phyloP scores from a whole-genome alignment of 306 rosid genomes.

The Neltuma alba region DNA sequence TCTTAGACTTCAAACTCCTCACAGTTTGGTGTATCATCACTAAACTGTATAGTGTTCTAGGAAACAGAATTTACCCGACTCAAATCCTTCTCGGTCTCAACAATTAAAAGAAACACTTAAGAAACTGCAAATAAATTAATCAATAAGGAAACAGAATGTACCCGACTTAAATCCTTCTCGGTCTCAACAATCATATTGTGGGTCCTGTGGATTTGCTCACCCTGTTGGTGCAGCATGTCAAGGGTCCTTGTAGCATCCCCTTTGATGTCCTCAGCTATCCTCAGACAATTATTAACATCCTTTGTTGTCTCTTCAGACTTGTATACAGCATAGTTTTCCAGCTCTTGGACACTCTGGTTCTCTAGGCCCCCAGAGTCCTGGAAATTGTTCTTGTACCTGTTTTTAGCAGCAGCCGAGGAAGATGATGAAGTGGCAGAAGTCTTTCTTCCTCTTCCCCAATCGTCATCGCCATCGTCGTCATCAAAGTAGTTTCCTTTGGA shows the following conservation, averaged over 20 bases:
- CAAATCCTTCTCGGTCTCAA: no score
- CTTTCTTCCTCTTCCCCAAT: conserved; percentile 45
- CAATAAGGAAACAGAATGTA: background rate
- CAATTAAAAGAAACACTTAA: background rate
- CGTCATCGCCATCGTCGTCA: conserved; percentile 23
- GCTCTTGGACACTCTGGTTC: conserved; percentile 75
- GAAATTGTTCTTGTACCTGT: conserved; percentile 54
- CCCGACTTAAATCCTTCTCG: conserved; percentile 84
- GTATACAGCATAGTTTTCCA: conserved; percentile 72
- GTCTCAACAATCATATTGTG: conserved; percentile 79
- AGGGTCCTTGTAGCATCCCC: conserved; percentile 84
- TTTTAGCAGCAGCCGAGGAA: conserved; percentile 39
- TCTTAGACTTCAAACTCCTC: background rate
- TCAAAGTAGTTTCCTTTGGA: conserved; percentile 51
- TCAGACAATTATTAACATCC: conserved; percentile 69
- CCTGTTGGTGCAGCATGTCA: conserved; percentile 89
- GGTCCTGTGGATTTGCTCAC: conserved; percentile 88
- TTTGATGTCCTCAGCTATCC: conserved; percentile 82
- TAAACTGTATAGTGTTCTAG: background rate
- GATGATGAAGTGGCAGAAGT: conserved; percentile 41
- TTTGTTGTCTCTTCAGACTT: conserved; percentile 85
- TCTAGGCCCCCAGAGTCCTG: conserved; percentile 67
- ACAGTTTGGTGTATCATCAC: background rate
- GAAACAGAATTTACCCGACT: no score
- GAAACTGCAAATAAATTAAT: background rate